Conservation (phyloP, 2,329 filamentous ascomycete genomes). For the Aureobasidium sp. region DNA sequence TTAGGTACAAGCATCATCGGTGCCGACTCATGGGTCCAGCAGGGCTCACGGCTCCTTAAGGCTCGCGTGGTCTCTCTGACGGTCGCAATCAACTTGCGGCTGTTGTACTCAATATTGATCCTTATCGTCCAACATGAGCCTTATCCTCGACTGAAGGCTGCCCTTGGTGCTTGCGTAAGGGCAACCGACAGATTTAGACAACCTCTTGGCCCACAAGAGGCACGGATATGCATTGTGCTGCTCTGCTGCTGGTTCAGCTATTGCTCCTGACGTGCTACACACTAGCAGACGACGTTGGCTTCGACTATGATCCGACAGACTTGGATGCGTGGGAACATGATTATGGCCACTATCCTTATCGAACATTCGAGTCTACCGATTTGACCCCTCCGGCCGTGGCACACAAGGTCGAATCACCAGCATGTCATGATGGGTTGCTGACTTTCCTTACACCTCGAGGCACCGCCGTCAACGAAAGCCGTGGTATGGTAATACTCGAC, state of each 20-base stretch:
- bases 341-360: conserved; percentile 13
- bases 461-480: conserved; percentile 22
- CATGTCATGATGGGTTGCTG: conserved; percentile 11
- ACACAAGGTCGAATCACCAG: background rate
- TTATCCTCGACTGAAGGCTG: background rate
- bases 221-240: background rate
- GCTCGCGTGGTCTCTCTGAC: background rate
- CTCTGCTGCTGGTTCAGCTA: conserved; percentile 3
- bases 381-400: conserved; percentile 5
- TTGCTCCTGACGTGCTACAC: background rate
- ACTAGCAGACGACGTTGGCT: conserved; percentile 11
- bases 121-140: background rate
- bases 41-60: background rate
- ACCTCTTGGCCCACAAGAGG: background rate
- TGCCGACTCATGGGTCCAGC: background rate
- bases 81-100: background rate
- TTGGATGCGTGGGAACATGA: conserved; percentile 5
- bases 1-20: conserved; percentile 1
- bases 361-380: conserved; percentile 7
- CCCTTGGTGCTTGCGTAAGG: background rate
- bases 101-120: background rate
- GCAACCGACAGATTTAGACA: background rate
- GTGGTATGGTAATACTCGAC: conserved; percentile 26
- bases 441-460: conserved; percentile 27
- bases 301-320: conserved; percentile 11